These are phyloP conservation scores for Cyclotella atomus DNA, from an alignment of 108 stramenopile genomes.

Conservation along the genomic window DNA sequence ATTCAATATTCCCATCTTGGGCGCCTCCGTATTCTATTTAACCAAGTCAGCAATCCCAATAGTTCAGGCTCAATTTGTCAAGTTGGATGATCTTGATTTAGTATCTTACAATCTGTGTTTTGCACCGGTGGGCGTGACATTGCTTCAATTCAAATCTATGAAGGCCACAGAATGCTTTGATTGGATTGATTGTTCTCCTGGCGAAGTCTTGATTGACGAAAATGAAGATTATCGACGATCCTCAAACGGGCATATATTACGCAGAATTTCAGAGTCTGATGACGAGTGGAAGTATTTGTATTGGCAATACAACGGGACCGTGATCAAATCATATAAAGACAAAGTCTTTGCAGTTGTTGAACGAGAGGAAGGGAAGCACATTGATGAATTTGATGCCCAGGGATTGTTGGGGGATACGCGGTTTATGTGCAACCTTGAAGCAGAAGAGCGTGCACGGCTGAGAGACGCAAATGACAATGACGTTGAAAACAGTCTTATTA, in stretches of 20 bases:
- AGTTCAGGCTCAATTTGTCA: not conserved
- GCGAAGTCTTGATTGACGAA: slow-evolving; percentile 17
- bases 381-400: slow-evolving; percentile 18
- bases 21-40: not conserved
- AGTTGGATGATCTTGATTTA: slow-evolving; percentile 17
- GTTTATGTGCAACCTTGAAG: slow-evolving; percentile 22
- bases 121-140: slow-evolving; percentile 24
- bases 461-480: not conserved
- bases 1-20: slow-evolving; percentile 15
- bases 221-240: slow-evolving; percentile 14
- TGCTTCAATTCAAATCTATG: slow-evolving; percentile 21
- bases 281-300: slow-evolving; percentile 19
- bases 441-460: slow-evolving; percentile 1
- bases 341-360: slow-evolving; percentile 14
- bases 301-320: slow-evolving; percentile 25
- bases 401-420: slow-evolving; percentile 21
- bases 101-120: slow-evolving; percentile 1
- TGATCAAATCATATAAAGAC: slow-evolving; percentile 13
- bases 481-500: not conserved
- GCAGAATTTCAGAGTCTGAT: not conserved
- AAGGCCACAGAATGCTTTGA: slow-evolving; percentile 29
- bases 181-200: slow-evolving; percentile 21
- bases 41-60: slow-evolving; percentile 2
- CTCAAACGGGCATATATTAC: not conserved
- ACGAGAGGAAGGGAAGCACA: slow-evolving; percentile 8